Conservation (phyloP, 352 stramenopile species). For the Globisporangium carolinianum region DNA sequence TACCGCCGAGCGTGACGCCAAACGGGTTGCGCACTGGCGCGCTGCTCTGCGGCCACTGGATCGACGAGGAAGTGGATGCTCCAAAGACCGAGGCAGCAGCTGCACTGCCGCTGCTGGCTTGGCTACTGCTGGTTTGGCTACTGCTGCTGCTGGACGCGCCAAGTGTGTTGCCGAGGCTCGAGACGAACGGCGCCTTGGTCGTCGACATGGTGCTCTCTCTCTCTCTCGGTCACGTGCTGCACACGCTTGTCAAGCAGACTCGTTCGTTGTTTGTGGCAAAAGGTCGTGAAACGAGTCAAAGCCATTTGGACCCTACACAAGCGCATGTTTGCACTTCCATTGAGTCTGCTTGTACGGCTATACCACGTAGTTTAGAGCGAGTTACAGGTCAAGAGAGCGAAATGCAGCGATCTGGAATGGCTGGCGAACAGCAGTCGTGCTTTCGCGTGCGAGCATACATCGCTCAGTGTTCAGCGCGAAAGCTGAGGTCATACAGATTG, state of each 20-base stretch:
- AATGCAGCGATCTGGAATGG: not conserved
- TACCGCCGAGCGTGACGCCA: not conserved
- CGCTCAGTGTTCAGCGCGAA: not conserved
- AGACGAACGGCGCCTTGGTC: constrained; percentile 29
- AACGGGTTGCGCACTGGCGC: constrained; percentile 18
- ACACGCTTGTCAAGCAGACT: not conserved
- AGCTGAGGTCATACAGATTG: not conserved
- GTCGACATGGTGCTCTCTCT: constrained; percentile 1
- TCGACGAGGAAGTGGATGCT: constrained; percentile 7
- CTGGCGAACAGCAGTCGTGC: constrained; percentile 4
- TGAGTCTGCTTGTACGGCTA: not conserved
- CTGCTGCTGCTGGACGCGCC: not conserved
- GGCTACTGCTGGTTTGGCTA: too few relatives aligned
- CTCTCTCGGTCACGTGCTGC: too few relatives aligned
- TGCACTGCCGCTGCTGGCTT: not conserved
- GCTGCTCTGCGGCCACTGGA: constrained; percentile 11
- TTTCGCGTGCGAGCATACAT: not conserved
- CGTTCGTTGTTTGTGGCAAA: not conserved
- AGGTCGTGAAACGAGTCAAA: too few relatives aligned
- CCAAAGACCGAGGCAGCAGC: not conserved
- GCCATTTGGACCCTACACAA: too few relatives aligned
- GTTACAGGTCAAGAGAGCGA: not conserved
- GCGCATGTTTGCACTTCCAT: too few relatives aligned
- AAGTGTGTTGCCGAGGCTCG: constrained; percentile 30
- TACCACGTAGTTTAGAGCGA: not conserved